Evolutionary conservation across 2,329 filamentous ascomycete genomes (phyloP).

Genomic region (Magnaporthiopsis rhizophila): DNA sequence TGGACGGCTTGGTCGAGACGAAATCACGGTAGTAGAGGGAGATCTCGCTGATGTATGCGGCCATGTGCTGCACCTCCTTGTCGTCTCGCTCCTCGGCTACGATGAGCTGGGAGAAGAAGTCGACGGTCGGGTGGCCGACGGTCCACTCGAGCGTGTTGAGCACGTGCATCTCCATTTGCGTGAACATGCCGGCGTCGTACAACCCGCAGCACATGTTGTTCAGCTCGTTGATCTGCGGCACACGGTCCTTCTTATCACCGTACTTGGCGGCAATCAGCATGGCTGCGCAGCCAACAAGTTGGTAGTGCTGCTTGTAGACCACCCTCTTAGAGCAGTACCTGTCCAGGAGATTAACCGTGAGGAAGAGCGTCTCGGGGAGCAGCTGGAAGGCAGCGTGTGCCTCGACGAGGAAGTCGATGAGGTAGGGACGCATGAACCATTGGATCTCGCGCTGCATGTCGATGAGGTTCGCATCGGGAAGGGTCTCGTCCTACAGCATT

Average conservation of each 20-base stretch:
- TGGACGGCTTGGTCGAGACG: constrained; percentile 82
- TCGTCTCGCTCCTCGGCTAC: constrained; percentile 72
- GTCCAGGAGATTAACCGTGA: constrained; percentile 93
- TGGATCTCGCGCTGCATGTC: constrained; percentile 98
- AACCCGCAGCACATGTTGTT: constrained; percentile 99
- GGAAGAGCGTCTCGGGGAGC: constrained; percentile 89
- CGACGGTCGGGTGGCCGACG: constrained; percentile 91
- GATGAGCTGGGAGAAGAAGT: constrained; percentile 85
- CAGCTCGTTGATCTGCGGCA: constrained; percentile 93
- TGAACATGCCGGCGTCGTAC: constrained; percentile 99
- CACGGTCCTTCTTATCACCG: constrained; percentile 95
- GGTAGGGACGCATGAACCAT: constrained; percentile 95
- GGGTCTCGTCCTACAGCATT: constrained; percentile 58
- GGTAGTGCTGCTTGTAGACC: constrained; percentile 98
- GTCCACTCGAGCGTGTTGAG: constrained; percentile 95
- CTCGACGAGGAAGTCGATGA: constrained; percentile 98
- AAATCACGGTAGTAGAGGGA: constrained; percentile 96
- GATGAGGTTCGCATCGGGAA: constrained; percentile 94
- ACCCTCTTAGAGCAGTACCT: constrained; percentile 96
- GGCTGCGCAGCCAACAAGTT: constrained; percentile 91
- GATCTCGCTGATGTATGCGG: constrained; percentile 89
- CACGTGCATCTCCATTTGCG: constrained; percentile 99
- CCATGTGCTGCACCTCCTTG: constrained; percentile 87
- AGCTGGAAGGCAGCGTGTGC: constrained; percentile 88
- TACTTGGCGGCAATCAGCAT: constrained; percentile 97